A percentile compares a stretch with the other conserved stretches of the same genome.
Evolutionary conservation across 2,329 filamentous ascomycete genomes (phyloP).

Genomic region (Ophiocordyceps australis): DNA sequence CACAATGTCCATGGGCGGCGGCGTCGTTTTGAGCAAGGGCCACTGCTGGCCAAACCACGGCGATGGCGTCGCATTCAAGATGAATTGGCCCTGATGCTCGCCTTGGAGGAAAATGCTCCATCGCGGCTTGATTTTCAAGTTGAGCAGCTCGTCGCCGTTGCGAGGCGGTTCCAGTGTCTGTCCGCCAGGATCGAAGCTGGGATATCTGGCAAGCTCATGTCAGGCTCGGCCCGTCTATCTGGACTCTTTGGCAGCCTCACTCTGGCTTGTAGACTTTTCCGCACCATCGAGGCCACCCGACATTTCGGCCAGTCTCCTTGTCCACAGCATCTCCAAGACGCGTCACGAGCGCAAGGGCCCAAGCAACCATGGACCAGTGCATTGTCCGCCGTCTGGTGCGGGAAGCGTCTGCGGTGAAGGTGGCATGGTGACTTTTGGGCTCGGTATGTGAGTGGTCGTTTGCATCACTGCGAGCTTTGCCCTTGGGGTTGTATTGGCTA

Average conservation of each 20-base stretch:
- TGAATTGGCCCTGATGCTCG: conserved; percentile 20
- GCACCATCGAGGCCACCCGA: conserved; percentile 26
- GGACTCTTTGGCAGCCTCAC: too few relatives aligned
- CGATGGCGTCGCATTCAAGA: conserved; percentile 23
- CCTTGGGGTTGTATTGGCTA: too few relatives aligned
- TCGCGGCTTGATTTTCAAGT: conserved; percentile 24
- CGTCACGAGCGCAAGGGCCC: not conserved
- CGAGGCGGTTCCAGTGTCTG: conserved; percentile 17
- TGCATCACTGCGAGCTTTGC: too few relatives aligned
- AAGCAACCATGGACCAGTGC: not conserved
- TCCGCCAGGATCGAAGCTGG: conserved; percentile 25
- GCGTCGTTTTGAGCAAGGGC: conserved; percentile 8
- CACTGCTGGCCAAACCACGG: conserved; percentile 19
- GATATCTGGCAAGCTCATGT: conserved; percentile 12
- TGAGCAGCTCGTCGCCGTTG: conserved; percentile 14
- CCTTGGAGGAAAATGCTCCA: conserved; percentile 26
- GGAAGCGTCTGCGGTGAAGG: too few relatives aligned
- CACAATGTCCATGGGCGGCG: conserved; percentile 14
- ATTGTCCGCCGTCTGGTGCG: not conserved
- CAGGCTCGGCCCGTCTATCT: too few relatives aligned
- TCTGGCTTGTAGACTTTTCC: conserved; percentile 25
- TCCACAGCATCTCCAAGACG: conserved; percentile 1
- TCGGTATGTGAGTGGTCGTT: too few relatives aligned
- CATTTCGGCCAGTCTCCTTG: conserved; percentile 18
- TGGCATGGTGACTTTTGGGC: too few relatives aligned